Evolutionary conservation across 2,329 filamentous ascomycete species (phyloP), one percentile per base, ranked within the genome.

Genomic region (Fusarium incarnatum): DNA sequence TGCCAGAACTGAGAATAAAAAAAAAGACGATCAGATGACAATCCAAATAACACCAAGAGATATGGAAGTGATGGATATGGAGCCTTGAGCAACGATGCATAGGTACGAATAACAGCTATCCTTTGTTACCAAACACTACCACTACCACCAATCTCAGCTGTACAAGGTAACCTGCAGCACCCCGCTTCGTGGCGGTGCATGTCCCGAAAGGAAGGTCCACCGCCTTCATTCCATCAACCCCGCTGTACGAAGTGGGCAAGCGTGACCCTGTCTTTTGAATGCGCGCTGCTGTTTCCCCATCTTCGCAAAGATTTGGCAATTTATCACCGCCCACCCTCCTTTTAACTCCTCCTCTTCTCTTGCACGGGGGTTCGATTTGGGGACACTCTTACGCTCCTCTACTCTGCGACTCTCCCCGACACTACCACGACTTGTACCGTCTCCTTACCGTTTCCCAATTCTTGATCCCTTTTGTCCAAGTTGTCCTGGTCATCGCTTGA

Each of bases 161-260:
- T 27, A 42, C 34, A 41, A 28, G 34, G 25, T 42, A 25, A 25
- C 30, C 32, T 22, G 42, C 42, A 49, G 28, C 57, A 75, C 73
- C 73, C 73, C 73, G 73, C 73, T 65, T 58, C 72, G 73, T 75
- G 73, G 73, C 73, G 68, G 72, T 75, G 73, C 68, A 60, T 27
- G 34, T 28, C 40, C 46, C 40, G 42, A 53, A 68, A 47, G 60
- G 47, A 60, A 56, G 50, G 34, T 56, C 66, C 56, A 60, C 69
- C 66, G 47, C 59, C 42, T 53, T 53, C 40, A 37, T 34, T 58
- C 42, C 52, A 65, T 49, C 45, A 61, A 73, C 70, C 70, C 70
- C 70, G 67, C 64, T 71, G 58, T 60, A 62, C 47, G 42, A 67
- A 45, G 60, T 16, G 52, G 71, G 68, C 70, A 73, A 64, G 71